phyloP scores from a whole-genome alignment of 805 yeast species.

The Yueomyces sinensis region DNA sequence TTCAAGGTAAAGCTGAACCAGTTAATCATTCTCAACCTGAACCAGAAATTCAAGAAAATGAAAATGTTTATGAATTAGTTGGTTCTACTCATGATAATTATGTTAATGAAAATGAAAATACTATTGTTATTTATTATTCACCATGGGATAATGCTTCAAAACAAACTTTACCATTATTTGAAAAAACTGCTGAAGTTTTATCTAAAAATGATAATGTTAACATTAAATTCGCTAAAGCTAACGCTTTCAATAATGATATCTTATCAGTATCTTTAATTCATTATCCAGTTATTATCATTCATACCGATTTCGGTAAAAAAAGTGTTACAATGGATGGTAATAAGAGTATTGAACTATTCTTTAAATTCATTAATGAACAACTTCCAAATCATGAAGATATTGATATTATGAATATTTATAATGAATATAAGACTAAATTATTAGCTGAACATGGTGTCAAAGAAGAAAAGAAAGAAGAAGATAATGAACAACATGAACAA shows the following conservation, averaged over 20 bases:
- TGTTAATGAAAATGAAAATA: constrained; percentile 50
- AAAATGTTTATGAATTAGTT: constrained; percentile 59
- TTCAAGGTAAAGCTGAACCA: constrained; percentile 54
- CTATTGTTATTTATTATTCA: constrained; percentile 84
- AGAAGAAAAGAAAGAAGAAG: constrained; percentile 8
- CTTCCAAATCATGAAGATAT: constrained; percentile 53
- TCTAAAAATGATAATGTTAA: constrained; percentile 34
- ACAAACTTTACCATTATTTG: constrained; percentile 79
- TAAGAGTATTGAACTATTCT: constrained; percentile 63
- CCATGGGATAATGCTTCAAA: constrained; percentile 99
- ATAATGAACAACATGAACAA: constrained; percentile 3
- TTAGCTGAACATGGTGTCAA: constrained; percentile 3
- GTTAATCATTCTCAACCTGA: constrained; percentile 73
- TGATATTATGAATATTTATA: constrained; percentile 39
- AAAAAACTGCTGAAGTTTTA: constrained; percentile 67
- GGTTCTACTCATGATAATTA: constrained; percentile 71
- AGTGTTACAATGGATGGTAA: constrained; percentile 55
- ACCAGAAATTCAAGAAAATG: constrained; percentile 70
- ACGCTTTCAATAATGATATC: constrained; percentile 85
- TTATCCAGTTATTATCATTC: constrained; percentile 84
- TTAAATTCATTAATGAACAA: constrained; percentile 58
- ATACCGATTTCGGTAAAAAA: constrained; percentile 61
- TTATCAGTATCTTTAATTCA: constrained; percentile 62
- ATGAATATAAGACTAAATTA: constrained; percentile 10
- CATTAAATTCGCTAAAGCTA: constrained; percentile 73